phyloP scores from a whole-genome alignment of 1,284 basidiomycete genomes.

The Laetiporus sulphureus region DNA sequence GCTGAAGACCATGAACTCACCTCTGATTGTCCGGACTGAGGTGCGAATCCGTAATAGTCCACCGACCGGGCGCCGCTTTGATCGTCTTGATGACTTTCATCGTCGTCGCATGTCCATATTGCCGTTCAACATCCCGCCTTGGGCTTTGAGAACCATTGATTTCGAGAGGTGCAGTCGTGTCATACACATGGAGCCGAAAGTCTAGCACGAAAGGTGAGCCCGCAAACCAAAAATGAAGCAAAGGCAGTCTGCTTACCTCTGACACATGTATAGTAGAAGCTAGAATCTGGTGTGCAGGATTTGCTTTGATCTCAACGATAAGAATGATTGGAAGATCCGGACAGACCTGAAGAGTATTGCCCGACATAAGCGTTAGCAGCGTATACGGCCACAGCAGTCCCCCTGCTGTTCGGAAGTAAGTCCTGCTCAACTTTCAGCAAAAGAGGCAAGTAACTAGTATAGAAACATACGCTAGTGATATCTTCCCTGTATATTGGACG shows the following conservation, averaged over 20 bases:
- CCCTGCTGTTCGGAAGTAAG: slow-evolving; percentile 80
- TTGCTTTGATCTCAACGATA: not conserved
- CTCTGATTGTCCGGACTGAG: slow-evolving; percentile 88
- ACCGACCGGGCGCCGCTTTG: slow-evolving; percentile 67
- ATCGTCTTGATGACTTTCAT: slow-evolving; percentile 79
- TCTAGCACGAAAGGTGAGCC: slow-evolving; percentile 37
- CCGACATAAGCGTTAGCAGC: slow-evolving; percentile 85
- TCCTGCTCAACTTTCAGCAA: slow-evolving; percentile 35
- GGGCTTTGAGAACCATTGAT: slow-evolving; percentile 9
- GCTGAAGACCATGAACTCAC: slow-evolving; percentile 30
- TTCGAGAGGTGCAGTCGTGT: slow-evolving; percentile 51
- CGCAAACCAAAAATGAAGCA: not conserved
- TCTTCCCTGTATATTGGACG: slow-evolving; percentile 46
- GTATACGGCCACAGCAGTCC: slow-evolving; percentile 83
- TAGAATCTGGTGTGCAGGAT: slow-evolving; percentile 47
- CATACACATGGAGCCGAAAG: slow-evolving; percentile 85
- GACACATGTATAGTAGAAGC: slow-evolving; percentile 77
- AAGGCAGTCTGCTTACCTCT: slow-evolving; percentile 44
- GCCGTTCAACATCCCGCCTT: slow-evolving; percentile 14
- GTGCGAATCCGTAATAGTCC: slow-evolving; percentile 96
- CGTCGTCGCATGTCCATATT: slow-evolving; percentile 49
- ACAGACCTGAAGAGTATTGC: slow-evolving; percentile 76
- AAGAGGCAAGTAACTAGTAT: not conserved
- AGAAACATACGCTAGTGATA: slow-evolving; percentile 37
- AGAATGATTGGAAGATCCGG: no score